Base-by-base conservation (phyloP, 2,329 filamentous ascomycete species). In the Incumbomyces lentus region DNA sequence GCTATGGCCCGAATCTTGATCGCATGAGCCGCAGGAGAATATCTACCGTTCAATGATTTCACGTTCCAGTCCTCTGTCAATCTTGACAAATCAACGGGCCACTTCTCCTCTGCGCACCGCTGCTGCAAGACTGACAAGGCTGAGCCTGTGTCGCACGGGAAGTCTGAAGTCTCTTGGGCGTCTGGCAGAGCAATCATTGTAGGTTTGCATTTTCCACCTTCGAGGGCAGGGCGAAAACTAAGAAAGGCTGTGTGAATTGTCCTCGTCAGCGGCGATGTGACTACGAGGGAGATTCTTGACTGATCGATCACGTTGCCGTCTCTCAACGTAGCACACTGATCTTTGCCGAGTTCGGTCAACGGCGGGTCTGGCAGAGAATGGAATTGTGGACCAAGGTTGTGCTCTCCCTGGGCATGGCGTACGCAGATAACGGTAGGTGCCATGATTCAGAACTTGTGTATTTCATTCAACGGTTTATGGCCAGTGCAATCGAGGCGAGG, bases 181-280 rank as follows among this genome's bases (percentile, higher is more conserved):
- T 84, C 78, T 0, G 86, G 86, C 11, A 92, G 67, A 1, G 81
- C 79, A 19, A 83, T 65, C 43, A 93, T 62, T 36, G 68, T 73
- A 46, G 74, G 60, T 2, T 68, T 66, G 12, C 62, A 63, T 12
- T 68, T 68, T 3, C 62, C 62, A 46, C 66, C 65, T 17, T 70
- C 58, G 43, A 78, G 71, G 1, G 68, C 71, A 0, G 76, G 69
- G 14, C 72, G 74, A 63, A 94, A 93, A 38, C 78, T 75, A 45
- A 79, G 67, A 26, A 87, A 71, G 30, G 83, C 81, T 2, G 88
- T 95, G 65, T 86, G 79, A 38, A 95, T 72, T 1, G 88, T 93
- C 51, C 88, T 79, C 42, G 82, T 81, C 55, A 94, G 74, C 5
- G 88, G 87, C 1, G 86, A 92, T 36, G 83, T 76, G 17, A 85